phyloP scores from a whole-genome alignment of 345 rosid genomes.

The Arabidopsis arenosa region DNA sequence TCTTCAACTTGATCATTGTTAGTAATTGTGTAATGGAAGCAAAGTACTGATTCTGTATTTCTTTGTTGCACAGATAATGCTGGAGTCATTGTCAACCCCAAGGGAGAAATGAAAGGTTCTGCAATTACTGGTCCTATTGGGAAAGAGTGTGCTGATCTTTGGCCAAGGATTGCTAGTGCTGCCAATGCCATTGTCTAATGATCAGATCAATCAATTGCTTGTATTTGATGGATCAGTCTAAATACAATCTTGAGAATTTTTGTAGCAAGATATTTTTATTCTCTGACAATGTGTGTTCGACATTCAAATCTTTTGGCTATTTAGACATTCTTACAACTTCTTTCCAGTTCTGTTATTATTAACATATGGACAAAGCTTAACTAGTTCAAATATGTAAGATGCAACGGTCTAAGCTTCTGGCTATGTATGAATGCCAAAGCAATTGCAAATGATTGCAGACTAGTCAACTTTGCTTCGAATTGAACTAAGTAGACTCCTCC shows the following conservation, averaged over 20 bases:
- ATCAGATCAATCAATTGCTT: neutral
- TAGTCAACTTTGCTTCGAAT: conserved; percentile 60
- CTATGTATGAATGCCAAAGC: conserved; percentile 75
- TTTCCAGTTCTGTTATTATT: neutral
- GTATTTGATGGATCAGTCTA: neutral
- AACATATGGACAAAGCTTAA: neutral
- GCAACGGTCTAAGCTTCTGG: conserved; percentile 47
- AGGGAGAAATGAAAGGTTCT: conserved; percentile 99
- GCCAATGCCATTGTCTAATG: conserved; percentile 63
- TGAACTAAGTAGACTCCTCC: conserved; percentile 62
- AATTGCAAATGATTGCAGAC: conserved; percentile 67
- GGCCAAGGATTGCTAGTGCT: conserved; percentile 92
- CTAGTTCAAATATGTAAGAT: no score
- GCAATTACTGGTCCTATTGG: conserved; percentile 97
- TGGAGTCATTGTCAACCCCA: conserved; percentile 93
- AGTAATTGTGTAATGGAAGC: neutral
- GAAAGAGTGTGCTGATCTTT: conserved; percentile 91
- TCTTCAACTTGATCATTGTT: neutral
- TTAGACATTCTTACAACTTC: neutral
- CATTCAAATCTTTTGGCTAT: conserved; percentile 20
- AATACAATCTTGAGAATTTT: conserved; percentile 20
- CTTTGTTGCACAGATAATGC: conserved; percentile 73
- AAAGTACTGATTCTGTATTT: neutral
- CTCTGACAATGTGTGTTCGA: conserved; percentile 8
- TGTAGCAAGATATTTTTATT: conserved; percentile 6